Conservation (phyloP, 257 asterid species). For the Verbascum thapsus region DNA sequence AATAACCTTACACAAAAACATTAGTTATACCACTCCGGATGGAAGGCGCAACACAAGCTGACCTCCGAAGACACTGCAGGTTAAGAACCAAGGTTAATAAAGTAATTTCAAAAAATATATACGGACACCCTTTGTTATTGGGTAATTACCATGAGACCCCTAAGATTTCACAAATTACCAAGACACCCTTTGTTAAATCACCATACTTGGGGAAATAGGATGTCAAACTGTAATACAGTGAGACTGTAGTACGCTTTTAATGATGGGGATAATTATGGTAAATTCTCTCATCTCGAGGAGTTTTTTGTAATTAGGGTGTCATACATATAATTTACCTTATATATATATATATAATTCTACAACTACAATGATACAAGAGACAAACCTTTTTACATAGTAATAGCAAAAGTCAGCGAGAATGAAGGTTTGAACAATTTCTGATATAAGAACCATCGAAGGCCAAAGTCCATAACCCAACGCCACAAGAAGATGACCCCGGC, state of each 20-base stretch:
- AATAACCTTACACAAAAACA: neutral
- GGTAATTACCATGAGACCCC: too few relatives aligned
- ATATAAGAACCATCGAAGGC: conserved; percentile 80
- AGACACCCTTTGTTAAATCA: too few relatives aligned
- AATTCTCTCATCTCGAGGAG: too few relatives aligned
- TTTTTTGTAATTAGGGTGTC: too few relatives aligned
- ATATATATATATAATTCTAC: neutral
- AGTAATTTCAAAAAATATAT: conserved; percentile 1
- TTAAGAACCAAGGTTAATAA: conserved; percentile 18
- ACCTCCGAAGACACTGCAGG: conserved; percentile 74
- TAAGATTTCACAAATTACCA: too few relatives aligned
- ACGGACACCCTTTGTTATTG: too few relatives aligned
- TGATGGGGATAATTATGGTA: too few relatives aligned
- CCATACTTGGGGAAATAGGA: too few relatives aligned
- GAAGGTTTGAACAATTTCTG: conserved; percentile 80
- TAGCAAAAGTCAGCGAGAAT: conserved; percentile 76
- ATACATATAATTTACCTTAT: too few relatives aligned
- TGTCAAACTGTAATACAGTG: too few relatives aligned
- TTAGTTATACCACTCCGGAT: conserved; percentile 67
- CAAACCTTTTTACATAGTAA: conserved; percentile 71
- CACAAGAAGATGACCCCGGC: conserved; percentile 73
- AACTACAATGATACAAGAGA: neutral
- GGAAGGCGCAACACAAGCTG: conserved; percentile 81
- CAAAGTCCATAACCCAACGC: conserved; percentile 77
- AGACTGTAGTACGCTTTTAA: too few relatives aligned